These are phyloP conservation scores for Phyllachora maydis DNA, from an alignment of 2,329 filamentous ascomycete species.

Conservation along the genomic window DNA sequence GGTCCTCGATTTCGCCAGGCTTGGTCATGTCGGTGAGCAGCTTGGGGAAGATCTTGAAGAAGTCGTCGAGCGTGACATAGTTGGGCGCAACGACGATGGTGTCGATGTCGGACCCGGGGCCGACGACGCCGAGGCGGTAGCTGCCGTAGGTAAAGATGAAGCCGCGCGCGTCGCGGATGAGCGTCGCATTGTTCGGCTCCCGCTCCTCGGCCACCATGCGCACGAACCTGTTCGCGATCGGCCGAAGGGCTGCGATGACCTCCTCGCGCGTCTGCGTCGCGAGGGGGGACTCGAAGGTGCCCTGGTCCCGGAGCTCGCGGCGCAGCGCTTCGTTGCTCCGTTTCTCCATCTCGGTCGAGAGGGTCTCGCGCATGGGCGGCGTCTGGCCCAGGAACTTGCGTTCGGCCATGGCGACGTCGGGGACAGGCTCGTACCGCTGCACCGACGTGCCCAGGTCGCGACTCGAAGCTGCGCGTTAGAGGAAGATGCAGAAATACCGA, in stretches of 20 bases:
- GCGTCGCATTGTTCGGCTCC: constrained; percentile 48
- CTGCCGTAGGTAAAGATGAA: constrained; percentile 95
- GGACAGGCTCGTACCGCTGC: no score
- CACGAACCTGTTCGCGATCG: constrained; percentile 72
- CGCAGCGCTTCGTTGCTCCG: constrained; percentile 61
- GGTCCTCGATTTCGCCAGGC: constrained; percentile 60
- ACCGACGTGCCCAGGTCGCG: no score
- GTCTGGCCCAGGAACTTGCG: constrained; percentile 47
- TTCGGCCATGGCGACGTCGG: no score
- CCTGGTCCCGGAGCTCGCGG: constrained; percentile 67
- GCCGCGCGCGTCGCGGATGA: constrained; percentile 69
- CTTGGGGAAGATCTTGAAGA: constrained; percentile 75
- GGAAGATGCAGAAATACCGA: no score
- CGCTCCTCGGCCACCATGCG: constrained; percentile 57
- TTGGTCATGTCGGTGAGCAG: constrained; percentile 59
- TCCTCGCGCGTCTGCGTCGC: constrained; percentile 63
- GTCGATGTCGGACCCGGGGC: constrained; percentile 93
- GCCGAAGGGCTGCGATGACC: constrained; percentile 59
- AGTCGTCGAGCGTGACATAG: constrained; percentile 75
- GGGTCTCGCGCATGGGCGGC: constrained; percentile 55
- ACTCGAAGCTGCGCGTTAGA: no score
- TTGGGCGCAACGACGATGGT: constrained; percentile 83
- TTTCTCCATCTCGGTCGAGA: constrained; percentile 61
- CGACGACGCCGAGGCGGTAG: constrained; percentile 83
- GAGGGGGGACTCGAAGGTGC: constrained; percentile 71